Evolutionary conservation across 1,139 yeast genomes (phyloP).

Genomic region (Sugiyamaella castrensis): DNA sequence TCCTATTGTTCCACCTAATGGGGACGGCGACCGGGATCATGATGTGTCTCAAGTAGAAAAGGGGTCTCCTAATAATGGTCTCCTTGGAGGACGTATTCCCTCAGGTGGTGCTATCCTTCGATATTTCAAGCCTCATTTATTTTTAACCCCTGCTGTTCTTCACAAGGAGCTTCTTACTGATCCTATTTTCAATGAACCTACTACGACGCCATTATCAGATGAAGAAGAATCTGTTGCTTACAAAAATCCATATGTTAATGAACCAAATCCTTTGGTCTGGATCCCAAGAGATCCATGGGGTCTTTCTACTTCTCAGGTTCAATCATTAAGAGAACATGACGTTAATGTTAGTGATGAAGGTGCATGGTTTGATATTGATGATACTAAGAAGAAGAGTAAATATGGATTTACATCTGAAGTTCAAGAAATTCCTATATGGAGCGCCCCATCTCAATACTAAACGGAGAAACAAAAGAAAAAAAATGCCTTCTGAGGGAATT

Average conservation of each 20-base stretch:
- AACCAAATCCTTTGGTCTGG: constrained; percentile 75
- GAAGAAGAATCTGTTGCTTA: constrained; percentile 55
- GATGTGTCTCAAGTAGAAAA: constrained; percentile 7
- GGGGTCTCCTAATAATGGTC: neutral
- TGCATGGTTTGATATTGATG: constrained; percentile 53
- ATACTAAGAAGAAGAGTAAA: constrained; percentile 34
- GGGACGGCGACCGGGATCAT: neutral
- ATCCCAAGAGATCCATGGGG: constrained; percentile 86
- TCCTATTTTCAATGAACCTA: constrained; percentile 44
- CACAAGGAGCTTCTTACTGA: constrained; percentile 38
- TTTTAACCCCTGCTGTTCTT: constrained; percentile 37
- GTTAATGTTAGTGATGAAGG: constrained; percentile 64
- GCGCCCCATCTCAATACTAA: constrained; percentile 22
- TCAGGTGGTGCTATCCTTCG: constrained; percentile 27
- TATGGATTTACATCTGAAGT: constrained; percentile 23
- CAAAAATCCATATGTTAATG: constrained; percentile 67
- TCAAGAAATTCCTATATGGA: constrained; percentile 30
- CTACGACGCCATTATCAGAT: constrained; percentile 29
- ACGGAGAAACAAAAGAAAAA: neutral
- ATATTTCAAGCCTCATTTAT: constrained; percentile 59
- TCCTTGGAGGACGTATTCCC: constrained; percentile 8
- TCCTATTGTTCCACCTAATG: constrained; percentile 2
- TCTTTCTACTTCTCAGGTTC: constrained; percentile 59
- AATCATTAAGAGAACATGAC: constrained; percentile 38
- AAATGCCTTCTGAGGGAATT: neutral